Percentiles rank a stretch among this genome's conserved stretches.
These are phyloP conservation scores for Euptelea pleiosperma DNA, from an alignment of 164 flowering plant genomes.

Conservation along the genomic window DNA sequence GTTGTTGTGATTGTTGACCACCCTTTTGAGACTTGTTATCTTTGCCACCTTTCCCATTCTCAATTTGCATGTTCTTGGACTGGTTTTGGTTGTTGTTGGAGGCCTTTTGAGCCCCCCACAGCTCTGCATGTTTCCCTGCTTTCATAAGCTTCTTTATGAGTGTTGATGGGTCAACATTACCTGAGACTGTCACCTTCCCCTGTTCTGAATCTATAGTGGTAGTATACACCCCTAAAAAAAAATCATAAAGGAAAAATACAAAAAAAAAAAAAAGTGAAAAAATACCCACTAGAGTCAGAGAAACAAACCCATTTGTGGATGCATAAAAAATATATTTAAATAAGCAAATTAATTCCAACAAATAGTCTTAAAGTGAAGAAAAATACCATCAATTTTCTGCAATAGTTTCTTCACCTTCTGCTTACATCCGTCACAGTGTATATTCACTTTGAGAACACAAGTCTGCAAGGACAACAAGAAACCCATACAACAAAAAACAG, in stretches of 20 bases:
- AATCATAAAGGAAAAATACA: not conserved
- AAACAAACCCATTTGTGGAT: constrained; percentile 34
- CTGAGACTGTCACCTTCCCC: constrained; percentile 89
- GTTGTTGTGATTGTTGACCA: constrained; percentile 23
- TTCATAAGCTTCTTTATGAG: constrained; percentile 81
- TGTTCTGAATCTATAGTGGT: constrained; percentile 74
- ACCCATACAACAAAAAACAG: constrained; percentile 11
- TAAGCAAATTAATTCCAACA: not conserved
- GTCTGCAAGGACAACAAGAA: constrained; percentile 53
- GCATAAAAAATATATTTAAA: not conserved
- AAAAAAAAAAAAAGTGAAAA: not conserved
- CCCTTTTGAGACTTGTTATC: constrained; percentile 27
- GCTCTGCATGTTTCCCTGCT: constrained; percentile 77
- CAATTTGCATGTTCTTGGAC: constrained; percentile 67
- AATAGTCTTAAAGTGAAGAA: not conserved
- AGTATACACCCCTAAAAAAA: constrained; percentile 64
- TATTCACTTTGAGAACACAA: constrained; percentile 82
- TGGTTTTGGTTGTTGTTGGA: constrained; percentile 51
- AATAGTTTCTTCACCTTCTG: constrained; percentile 81
- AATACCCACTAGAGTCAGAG: constrained; percentile 6
- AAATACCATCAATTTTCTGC: constrained; percentile 76
- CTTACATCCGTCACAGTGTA: constrained; percentile 89
- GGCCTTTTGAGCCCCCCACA: constrained; percentile 70
- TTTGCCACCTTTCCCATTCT: constrained; percentile 37
- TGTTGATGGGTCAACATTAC: constrained; percentile 64